Conservation (phyloP, 1,139 yeast genomes). For the Geotrichum aggregatum region DNA sequence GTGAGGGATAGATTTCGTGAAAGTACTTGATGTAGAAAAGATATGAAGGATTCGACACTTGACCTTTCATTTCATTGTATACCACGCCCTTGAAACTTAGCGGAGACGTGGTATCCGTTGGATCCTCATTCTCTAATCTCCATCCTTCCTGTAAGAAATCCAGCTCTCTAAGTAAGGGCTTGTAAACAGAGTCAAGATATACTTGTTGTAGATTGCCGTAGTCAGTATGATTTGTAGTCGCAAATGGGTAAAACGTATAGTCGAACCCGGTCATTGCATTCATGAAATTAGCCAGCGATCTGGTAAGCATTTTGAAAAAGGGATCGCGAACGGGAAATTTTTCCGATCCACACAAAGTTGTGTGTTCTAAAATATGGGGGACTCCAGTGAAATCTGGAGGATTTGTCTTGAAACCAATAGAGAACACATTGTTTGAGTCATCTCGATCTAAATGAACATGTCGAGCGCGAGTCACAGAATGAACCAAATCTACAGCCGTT, state of each 20-base stretch:
- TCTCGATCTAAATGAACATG: slow-evolving; percentile 83
- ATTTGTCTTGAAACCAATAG: slow-evolving; percentile 86
- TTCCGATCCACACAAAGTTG: slow-evolving; percentile 87
- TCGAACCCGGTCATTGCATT: slow-evolving; percentile 98
- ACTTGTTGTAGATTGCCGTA: slow-evolving; percentile 81
- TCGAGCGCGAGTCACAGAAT: slow-evolving; percentile 64
- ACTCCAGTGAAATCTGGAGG: slow-evolving; percentile 93
- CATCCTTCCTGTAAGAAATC: slow-evolving; percentile 97
- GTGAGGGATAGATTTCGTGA: slow-evolving; percentile 76
- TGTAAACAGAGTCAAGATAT: slow-evolving; percentile 80
- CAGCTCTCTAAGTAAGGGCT: slow-evolving; percentile 69
- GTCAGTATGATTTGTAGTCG: slow-evolving; percentile 83
- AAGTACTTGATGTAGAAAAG: slow-evolving; percentile 79
- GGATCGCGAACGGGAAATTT: slow-evolving; percentile 95
- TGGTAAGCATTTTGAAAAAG: slow-evolving; percentile 90
- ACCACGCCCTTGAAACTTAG: slow-evolving; percentile 89
- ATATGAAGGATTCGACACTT: slow-evolving; percentile 83
- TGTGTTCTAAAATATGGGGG: slow-evolving; percentile 93
- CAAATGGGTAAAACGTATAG: slow-evolving; percentile 91
- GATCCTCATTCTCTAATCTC: slow-evolving; percentile 77
- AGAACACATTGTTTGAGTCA: slow-evolving; percentile 73
- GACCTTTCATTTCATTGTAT: slow-evolving; percentile 98
- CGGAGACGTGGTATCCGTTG: slow-evolving; percentile 54
- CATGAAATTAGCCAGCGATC: slow-evolving; percentile 89
- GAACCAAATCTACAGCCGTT: slow-evolving; percentile 70